Percentiles rank a stretch among this genome's conserved stretches.
Evolutionary conservation across 306 rosid species (phyloP).

Genomic region (Vigna angularis): DNA sequence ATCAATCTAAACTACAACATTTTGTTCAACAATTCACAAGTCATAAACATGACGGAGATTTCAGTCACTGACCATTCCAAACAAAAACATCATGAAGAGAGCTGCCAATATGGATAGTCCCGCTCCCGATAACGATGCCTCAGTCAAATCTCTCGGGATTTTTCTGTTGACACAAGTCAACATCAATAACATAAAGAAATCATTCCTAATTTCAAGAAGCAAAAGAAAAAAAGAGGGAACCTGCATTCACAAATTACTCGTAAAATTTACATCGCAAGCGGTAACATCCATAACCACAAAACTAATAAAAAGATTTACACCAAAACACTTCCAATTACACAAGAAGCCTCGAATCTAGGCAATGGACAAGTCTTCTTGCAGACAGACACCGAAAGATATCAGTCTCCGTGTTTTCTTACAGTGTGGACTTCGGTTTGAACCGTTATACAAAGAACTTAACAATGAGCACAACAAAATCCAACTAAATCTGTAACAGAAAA

Average conservation of each 20-base stretch:
- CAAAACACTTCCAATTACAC: not conserved
- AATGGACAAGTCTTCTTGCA: not conserved
- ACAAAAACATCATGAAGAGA: conserved; percentile 80
- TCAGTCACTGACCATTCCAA: conserved; percentile 85
- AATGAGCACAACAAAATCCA: not conserved
- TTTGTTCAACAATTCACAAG: conserved; percentile 19
- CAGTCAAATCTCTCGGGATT: conserved; percentile 98
- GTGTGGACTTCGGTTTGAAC: conserved; percentile 26
- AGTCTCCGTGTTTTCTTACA: conserved; percentile 1
- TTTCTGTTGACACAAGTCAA: conserved; percentile 65
- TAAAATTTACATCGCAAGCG: not conserved
- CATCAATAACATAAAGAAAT: conserved; percentile 18
- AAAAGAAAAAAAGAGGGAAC: not conserved
- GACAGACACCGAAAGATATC: not conserved
- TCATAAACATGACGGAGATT: conserved; percentile 13
- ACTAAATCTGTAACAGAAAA: conserved; percentile 17
- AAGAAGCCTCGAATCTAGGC: not conserved
- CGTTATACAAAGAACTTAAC: not conserved
- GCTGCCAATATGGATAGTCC: conserved; percentile 93
- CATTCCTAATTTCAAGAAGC: not conserved
- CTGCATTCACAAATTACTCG: conserved; percentile 33
- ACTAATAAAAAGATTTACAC: not conserved
- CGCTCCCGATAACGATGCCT: conserved; percentile 94
- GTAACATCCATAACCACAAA: not conserved
- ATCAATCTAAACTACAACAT: conserved; percentile 15